A percentile compares a stretch with the other conserved stretches of the same genome.
Evolutionary conservation across 805 yeast genomes (phyloP).

Genomic region (Myxozyma udenii): DNA sequence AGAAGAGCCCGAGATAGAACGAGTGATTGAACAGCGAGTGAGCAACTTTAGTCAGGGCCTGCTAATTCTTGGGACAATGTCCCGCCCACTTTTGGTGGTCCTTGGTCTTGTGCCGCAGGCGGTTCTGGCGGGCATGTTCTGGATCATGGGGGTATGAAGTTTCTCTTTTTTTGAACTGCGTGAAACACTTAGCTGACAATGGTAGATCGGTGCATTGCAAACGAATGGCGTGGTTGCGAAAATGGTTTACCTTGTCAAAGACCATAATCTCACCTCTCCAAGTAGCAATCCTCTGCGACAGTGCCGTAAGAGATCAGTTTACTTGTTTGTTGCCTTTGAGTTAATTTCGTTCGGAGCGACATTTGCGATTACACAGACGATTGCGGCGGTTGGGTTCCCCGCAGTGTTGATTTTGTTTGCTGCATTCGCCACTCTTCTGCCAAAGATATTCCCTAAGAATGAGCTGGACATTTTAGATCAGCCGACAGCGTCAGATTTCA

Average conservation of each 20-base stretch:
- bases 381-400: conserved; percentile 93
- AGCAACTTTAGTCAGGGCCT: conserved; percentile 84
- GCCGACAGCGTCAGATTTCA: conserved; percentile 44
- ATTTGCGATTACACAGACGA: conserved; percentile 78
- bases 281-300: conserved; percentile 37
- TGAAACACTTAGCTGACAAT: too few relatives aligned
- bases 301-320: conserved; percentile 42
- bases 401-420: conserved; percentile 51
- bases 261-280: conserved; percentile 44
- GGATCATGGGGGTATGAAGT: conserved; percentile 83
- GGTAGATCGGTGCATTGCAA: conserved; percentile 53
- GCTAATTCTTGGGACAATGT: conserved; percentile 80
- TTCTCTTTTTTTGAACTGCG: too few relatives aligned
- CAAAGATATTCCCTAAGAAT: conserved; percentile 55
- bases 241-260: conserved; percentile 61
- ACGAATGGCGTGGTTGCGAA: conserved; percentile 63
- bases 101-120: conserved; percentile 88
- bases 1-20: conserved; percentile 15
- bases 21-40: conserved; percentile 85
- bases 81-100: conserved; percentile 78
- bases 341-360: conserved; percentile 72
- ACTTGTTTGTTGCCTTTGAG: conserved; percentile 56
- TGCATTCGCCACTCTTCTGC: conserved; percentile 62
- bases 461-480: conserved; percentile 67
- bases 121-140: conserved; percentile 86